Evolutionary conservation across 306 rosid genomes (phyloP).

Genomic region (Bauhinia variegata): DNA sequence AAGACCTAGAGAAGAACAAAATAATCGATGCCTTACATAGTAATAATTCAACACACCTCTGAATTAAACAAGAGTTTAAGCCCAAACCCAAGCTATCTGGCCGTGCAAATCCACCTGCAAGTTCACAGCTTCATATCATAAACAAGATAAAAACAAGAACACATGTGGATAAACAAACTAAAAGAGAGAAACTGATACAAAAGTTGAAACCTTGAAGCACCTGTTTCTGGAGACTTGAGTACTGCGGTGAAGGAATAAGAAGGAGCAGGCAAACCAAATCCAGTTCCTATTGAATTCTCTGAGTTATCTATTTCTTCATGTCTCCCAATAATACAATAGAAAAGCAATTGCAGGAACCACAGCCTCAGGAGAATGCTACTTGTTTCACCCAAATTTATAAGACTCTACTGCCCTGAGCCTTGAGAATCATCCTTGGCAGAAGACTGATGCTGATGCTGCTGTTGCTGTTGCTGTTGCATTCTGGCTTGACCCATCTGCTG

Average conservation of each 20-base stretch:
- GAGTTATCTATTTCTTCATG: conserved; percentile 49
- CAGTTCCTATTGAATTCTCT: conserved; percentile 61
- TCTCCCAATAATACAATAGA: conserved; percentile 58
- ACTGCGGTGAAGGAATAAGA: conserved; percentile 59
- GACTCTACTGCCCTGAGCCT: conserved; percentile 70
- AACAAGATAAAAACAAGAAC: conserved; percentile 35
- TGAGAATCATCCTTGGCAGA: conserved; percentile 92
- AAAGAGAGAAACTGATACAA: background rate
- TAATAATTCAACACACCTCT: conserved; percentile 79
- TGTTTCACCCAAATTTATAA: conserved; percentile 36
- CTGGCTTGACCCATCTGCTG: conserved; percentile 93
- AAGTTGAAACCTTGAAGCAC: conserved; percentile 41
- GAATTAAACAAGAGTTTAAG: conserved; percentile 65
- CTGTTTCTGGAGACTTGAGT: conserved; percentile 65
- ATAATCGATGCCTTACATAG: conserved; percentile 55
- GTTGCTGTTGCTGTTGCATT: conserved; percentile 59
- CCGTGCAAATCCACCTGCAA: conserved; percentile 79
- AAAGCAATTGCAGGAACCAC: conserved; percentile 51
- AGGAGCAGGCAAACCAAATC: conserved; percentile 63
- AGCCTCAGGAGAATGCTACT: conserved; percentile 51
- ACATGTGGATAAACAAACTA: conserved; percentile 6
- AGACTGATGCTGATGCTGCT: conserved; percentile 50
- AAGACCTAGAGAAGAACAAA: conserved; percentile 62
- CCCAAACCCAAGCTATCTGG: conserved; percentile 64
- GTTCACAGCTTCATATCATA: conserved; percentile 22